A percentile compares a stretch with the other conserved stretches of the same genome.
Evolutionary conservation across 495 filamentous ascomycete species (phyloP).

Genomic region (Penicillium longicatenatum): DNA sequence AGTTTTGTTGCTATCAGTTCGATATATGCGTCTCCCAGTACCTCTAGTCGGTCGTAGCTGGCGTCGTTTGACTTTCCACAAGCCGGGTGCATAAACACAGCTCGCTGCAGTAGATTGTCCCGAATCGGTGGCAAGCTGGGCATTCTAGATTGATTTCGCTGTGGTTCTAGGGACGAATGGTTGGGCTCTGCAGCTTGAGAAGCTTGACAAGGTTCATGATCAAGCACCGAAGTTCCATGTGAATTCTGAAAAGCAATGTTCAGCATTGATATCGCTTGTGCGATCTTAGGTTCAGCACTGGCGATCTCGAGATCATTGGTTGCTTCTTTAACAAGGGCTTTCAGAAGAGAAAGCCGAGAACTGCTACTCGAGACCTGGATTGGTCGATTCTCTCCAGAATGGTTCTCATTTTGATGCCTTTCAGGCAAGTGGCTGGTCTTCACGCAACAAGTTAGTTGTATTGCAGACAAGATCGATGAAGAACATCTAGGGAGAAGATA

Average conservation of each 20-base stretch:
- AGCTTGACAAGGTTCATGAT: neutral
- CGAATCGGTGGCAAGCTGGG: conserved; percentile 62
- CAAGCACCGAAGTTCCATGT: conserved; percentile 7
- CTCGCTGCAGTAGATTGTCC: conserved; percentile 56
- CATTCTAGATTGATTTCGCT: neutral
- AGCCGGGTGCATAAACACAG: conserved; percentile 70
- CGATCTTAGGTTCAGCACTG: conserved; percentile 23
- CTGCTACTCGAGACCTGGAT: neutral
- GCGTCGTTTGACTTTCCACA: conserved; percentile 31
- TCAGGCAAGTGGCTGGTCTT: neutral
- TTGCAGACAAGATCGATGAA: neutral
- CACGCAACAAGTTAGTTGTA: neutral
- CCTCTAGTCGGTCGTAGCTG: conserved; percentile 71
- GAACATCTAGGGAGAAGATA: neutral
- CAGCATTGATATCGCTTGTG: conserved; percentile 26
- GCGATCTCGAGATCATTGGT: conserved; percentile 16
- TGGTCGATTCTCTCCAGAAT: neutral
- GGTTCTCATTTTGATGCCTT: neutral
- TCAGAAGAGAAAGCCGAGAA: conserved; percentile 17
- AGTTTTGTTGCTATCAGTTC: conserved; percentile 67
- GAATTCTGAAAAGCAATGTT: conserved; percentile 20
- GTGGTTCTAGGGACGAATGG: neutral
- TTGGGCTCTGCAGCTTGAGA: neutral
- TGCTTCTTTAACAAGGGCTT: conserved; percentile 22
- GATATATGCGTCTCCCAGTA: conserved; percentile 75